Evolutionary conservation across 768 basidiomycete genomes (phyloP).

Genomic region (Pleurotus cornucopiae): DNA sequence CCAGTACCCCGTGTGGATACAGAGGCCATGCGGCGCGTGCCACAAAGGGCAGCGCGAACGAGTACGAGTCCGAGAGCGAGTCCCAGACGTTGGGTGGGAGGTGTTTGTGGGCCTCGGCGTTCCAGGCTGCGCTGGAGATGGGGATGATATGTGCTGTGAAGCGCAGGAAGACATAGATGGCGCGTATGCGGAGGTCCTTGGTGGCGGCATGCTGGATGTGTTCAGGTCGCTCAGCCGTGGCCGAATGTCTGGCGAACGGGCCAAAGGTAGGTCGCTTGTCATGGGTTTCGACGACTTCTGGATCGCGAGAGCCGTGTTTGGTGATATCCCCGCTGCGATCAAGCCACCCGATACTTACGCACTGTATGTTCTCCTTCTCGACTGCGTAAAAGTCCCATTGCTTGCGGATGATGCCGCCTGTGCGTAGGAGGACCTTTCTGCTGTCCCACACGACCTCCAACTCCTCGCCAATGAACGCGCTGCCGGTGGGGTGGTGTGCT

Average conservation of each 20-base stretch:
- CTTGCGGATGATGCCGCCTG: constrained; percentile 64
- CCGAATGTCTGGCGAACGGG: constrained; percentile 36
- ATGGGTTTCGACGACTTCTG: not conserved
- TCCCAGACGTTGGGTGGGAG: constrained; percentile 5
- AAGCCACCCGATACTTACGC: constrained; percentile 74
- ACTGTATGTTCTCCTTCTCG: constrained; percentile 71
- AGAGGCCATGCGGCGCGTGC: constrained; percentile 78
- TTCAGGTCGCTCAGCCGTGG: not conserved
- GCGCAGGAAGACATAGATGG: constrained; percentile 75
- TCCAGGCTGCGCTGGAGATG: constrained; percentile 8
- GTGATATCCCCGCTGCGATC: constrained; percentile 22
- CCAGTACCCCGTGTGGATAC: constrained; percentile 72
- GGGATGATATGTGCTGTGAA: constrained; percentile 71
- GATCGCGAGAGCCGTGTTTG: not conserved
- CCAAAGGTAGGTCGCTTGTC: constrained; percentile 47
- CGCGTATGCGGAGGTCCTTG: constrained; percentile 44
- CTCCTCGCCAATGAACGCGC: constrained; percentile 27
- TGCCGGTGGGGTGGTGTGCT: not conserved
- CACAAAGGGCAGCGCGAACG: constrained; percentile 77
- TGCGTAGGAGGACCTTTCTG: constrained; percentile 55
- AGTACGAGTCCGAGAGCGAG: constrained; percentile 32
- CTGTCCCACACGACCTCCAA: constrained; percentile 72
- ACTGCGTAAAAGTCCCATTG: constrained; percentile 67
- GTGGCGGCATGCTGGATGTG: constrained; percentile 15
- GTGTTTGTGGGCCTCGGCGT: not conserved